A percentile compares a stretch with the other conserved stretches of the same genome.
Evolutionary conservation across 257 asterid species (phyloP).

Genomic region (Forsythia viridissima): DNA sequence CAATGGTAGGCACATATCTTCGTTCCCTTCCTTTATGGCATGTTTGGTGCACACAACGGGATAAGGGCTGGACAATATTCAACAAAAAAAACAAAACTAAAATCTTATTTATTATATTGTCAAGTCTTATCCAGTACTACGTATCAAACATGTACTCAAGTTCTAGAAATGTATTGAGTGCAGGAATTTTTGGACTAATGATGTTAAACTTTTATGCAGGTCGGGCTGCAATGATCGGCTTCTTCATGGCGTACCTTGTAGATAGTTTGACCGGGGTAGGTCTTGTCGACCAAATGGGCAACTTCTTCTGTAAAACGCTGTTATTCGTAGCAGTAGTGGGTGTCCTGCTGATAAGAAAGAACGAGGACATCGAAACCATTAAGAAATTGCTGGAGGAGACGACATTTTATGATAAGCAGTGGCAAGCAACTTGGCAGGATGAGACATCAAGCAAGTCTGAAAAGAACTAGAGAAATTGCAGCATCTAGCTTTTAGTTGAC

Average conservation of each 20-base stretch:
- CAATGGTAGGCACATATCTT: constrained; percentile 52
- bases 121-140: background rate
- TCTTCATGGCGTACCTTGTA: constrained; percentile 95
- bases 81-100: background rate
- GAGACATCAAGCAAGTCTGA: constrained; percentile 45
- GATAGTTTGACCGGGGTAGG: constrained; percentile 93
- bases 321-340: constrained; percentile 77
- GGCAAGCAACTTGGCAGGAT: constrained; percentile 98
- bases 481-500: background rate
- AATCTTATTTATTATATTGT: background rate
- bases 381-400: constrained; percentile 82
- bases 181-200: background rate
- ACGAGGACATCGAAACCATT: constrained; percentile 73
- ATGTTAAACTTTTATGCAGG: constrained; percentile 47
- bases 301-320: constrained; percentile 87
- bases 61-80: background rate
- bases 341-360: constrained; percentile 82
- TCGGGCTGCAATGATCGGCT: constrained; percentile 97
- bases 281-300: constrained; percentile 92
- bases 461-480: constrained; percentile 30
- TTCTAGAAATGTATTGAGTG: background rate
- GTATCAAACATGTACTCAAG: background rate
- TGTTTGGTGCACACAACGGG: background rate
- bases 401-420: constrained; percentile 84
- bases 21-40: background rate